Evolutionary conservation across 108 stramenopile genomes (phyloP), one percentile per base, ranked within the genome.

Genomic region (Nitzschia palea): DNA sequence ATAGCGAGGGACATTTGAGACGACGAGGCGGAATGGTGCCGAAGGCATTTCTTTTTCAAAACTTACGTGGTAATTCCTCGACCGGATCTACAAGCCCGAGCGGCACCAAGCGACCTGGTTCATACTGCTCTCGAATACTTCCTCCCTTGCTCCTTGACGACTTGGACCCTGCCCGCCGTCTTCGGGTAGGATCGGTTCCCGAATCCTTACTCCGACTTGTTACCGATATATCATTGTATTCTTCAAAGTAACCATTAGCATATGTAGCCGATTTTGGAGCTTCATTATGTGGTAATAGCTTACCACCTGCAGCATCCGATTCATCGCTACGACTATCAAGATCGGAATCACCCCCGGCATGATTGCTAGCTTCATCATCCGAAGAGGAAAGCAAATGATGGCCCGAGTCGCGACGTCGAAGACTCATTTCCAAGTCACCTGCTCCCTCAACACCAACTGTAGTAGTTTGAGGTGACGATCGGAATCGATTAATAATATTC

Each of bases 381-480:
- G 44, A 8, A 4, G 9, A 4, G 4, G 47, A 4, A 4, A 10
- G n/a, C 9, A 18, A 18, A 20, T 10, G 9, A 20, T 10, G 9
- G 37, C 26, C 18, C 42, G 1, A 45, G 40, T 0, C 53, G 40
- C 54, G 44, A 28, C 2, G 27, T 28, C 40, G 54, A 34, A 4
- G 23, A 25, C 59, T 60, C 57, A 74, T 51, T 67, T 74, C 73
- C 29, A 74, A 37, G 42, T 74, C 73, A 20, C 71, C 71, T 27
- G 17, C 33, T 4, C 40, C 34, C 4, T 12, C 29, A 18, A 20
- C n/a, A 12, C 23, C 17, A 10, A 10, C 9, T n/a, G n/a, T n/a
- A n/a, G 60, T 23, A 17, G 40, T 20, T 0, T n/a, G n/a, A n/a
- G n/a, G n/a, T n/a, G n/a, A n/a, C n/a, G n/a, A n/a, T n/a, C n/a